These are phyloP conservation scores for Beauveria caledonica DNA, from an alignment of 2,329 filamentous ascomycete species.

Conservation along the genomic window DNA sequence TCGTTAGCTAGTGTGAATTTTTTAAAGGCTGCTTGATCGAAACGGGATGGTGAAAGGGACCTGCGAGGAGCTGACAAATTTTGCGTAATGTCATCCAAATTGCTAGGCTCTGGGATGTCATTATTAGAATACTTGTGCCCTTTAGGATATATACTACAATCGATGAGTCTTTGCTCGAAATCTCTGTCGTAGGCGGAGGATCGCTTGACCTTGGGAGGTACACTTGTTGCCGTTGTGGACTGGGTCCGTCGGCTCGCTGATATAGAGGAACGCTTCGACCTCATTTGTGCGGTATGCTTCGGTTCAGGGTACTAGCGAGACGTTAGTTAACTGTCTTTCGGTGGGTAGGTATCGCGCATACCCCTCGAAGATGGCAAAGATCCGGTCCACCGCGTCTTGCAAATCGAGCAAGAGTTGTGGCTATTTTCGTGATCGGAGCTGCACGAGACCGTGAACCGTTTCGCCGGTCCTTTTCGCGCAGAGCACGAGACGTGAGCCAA, in stretches of 20 bases:
- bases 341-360: constrained; percentile 11
- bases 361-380: constrained; percentile 17
- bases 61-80: constrained; percentile 9
- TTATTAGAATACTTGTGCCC: neutral
- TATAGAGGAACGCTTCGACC: neutral
- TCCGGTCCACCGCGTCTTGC: constrained; percentile 18
- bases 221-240: constrained; percentile 15
- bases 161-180: constrained; percentile 30
- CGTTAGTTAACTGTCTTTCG: neutral
- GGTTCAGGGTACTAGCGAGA: neutral
- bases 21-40: constrained; percentile 22
- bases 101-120: neutral
- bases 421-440: neutral
- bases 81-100: neutral
- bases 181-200: constrained; percentile 23
- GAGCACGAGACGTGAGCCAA: constrained; percentile 19
- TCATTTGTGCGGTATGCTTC: neutral
- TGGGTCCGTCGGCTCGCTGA: constrained; percentile 10
- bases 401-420: neutral
- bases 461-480: constrained; percentile 21
- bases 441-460: constrained; percentile 9
- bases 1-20: constrained; percentile 22
- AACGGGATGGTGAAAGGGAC: constrained; percentile 29
- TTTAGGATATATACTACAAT: constrained; percentile 23
- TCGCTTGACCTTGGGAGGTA: constrained; percentile 13